phyloP scores from a whole-genome alignment of 306 rosid species.

The Citrullus mucosospermus region DNA sequence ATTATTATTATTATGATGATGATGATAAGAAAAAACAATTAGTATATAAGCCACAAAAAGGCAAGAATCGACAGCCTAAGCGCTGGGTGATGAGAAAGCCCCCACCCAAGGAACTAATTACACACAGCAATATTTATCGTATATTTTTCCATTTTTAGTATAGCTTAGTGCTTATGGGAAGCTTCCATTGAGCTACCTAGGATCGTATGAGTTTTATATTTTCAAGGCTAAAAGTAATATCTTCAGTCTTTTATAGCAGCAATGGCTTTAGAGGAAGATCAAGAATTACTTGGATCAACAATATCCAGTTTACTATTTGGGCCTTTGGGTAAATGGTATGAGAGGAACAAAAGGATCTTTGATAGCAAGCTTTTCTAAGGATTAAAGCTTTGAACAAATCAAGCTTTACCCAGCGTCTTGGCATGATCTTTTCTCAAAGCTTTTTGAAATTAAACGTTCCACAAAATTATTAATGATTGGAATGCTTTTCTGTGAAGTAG shows the following conservation, averaged over 20 bases:
- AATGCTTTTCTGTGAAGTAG: neutral
- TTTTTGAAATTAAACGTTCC: neutral
- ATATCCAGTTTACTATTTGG: neutral
- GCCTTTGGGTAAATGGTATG: neutral
- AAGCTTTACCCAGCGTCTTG: neutral
- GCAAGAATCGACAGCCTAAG: too few relatives aligned
- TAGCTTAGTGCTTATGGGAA: neutral
- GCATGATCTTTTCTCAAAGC: neutral
- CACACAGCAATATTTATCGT: neutral
- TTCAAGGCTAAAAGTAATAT: neutral
- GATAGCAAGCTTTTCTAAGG: neutral
- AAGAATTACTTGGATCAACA: neutral
- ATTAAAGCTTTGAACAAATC: neutral
- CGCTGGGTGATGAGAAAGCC: too few relatives aligned
- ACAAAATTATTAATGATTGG: neutral
- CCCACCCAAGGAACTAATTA: too few relatives aligned
- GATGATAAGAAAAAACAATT: too few relatives aligned
- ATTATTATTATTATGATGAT: too few relatives aligned
- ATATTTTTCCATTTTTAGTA: neutral
- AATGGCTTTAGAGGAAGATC: neutral
- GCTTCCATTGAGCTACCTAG: neutral
- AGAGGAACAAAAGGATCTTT: neutral
- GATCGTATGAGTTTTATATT: neutral
- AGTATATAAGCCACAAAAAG: too few relatives aligned
- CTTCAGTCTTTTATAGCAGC: neutral